These are phyloP conservation scores for Penicillium janthinellum DNA, from an alignment of 2,329 filamentous ascomycete species.

Conservation along the genomic window DNA sequence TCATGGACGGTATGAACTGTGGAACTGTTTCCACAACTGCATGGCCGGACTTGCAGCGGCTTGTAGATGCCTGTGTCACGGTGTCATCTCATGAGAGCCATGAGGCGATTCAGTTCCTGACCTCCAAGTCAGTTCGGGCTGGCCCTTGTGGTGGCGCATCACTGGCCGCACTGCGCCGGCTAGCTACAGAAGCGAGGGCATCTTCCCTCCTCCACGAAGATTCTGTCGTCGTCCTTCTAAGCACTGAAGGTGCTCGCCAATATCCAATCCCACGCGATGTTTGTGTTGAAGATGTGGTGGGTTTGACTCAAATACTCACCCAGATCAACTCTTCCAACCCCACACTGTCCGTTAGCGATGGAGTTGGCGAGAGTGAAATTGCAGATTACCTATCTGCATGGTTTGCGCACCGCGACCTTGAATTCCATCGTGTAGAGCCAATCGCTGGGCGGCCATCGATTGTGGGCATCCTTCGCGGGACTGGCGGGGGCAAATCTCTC, in stretches of 20 bases:
- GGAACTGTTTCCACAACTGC: conserved; percentile 67
- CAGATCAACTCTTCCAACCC: conserved; percentile 56
- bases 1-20: conserved; percentile 75
- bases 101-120: conserved; percentile 57
- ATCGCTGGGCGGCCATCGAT: conserved; percentile 53
- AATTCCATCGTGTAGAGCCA: conserved; percentile 54
- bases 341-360: conserved; percentile 44
- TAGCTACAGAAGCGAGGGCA: conserved; percentile 39
- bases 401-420: conserved; percentile 55
- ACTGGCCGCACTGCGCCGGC: conserved; percentile 56
- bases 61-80: conserved; percentile 62
- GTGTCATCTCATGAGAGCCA: conserved; percentile 67
- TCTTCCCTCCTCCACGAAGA: conserved; percentile 42
- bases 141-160: conserved; percentile 67
- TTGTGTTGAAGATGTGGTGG: conserved; percentile 45
- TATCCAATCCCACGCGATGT: conserved; percentile 53
- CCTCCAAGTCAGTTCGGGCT: conserved; percentile 49
- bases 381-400: conserved; percentile 53
- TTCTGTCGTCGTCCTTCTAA: conserved; percentile 66
- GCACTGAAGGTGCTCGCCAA: conserved; percentile 64
- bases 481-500: conserved; percentile 50
- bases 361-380: conserved; percentile 51
- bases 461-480: conserved; percentile 51
- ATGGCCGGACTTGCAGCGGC: conserved; percentile 61
- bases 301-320: conserved; percentile 50